Percentiles rank a stretch among this genome's conserved stretches.
Evolutionary conservation across 2,329 filamentous ascomycete genomes (phyloP).

Genomic region (Escovopsis weberi): DNA sequence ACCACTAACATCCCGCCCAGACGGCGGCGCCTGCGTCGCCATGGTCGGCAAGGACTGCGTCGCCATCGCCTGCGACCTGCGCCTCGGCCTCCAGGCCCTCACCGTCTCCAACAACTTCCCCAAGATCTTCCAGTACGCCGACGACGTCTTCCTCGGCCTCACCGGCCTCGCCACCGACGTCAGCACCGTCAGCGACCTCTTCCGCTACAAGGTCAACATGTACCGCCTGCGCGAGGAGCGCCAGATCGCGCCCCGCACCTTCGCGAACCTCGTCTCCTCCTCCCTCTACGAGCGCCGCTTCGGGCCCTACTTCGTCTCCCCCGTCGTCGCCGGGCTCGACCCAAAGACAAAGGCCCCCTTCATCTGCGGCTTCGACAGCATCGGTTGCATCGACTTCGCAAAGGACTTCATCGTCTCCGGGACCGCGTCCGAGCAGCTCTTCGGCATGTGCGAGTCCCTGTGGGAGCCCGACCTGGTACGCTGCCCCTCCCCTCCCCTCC

Average conservation of each 20-base stretch:
- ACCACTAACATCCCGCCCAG: conserved; percentile 12
- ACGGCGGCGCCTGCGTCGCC: conserved; percentile 88
- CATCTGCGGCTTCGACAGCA: conserved; percentile 98
- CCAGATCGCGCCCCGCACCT: conserved; percentile 83
- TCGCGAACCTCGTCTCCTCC: conserved; percentile 88
- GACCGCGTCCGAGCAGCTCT: conserved; percentile 92
- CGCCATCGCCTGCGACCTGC: conserved; percentile 96
- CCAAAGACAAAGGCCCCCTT: conserved; percentile 89
- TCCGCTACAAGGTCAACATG: conserved; percentile 99
- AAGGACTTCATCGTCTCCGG: conserved; percentile 99
- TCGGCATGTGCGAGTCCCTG: conserved; percentile 94
- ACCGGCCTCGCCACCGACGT: conserved; percentile 96
- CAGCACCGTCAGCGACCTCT: conserved; percentile 83
- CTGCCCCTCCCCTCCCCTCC: conserved; percentile 9
- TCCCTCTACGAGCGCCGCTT: conserved; percentile 92
- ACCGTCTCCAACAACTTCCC: conserved; percentile 99
- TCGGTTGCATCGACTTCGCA: conserved; percentile 98
- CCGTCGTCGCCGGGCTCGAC: conserved; percentile 89
- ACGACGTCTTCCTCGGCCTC: conserved; percentile 85
- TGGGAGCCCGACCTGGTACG: conserved; percentile 95
- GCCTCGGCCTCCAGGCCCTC: conserved; percentile 87
- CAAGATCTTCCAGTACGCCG: conserved; percentile 90
- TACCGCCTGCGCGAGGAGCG: conserved; percentile 98
- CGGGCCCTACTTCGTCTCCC: conserved; percentile 90
- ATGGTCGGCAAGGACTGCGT: conserved; percentile 99